Evolutionary conservation across 495 filamentous ascomycete genomes (phyloP), one percentile per base, ranked within the genome.

Genomic region (Podospora conica): DNA sequence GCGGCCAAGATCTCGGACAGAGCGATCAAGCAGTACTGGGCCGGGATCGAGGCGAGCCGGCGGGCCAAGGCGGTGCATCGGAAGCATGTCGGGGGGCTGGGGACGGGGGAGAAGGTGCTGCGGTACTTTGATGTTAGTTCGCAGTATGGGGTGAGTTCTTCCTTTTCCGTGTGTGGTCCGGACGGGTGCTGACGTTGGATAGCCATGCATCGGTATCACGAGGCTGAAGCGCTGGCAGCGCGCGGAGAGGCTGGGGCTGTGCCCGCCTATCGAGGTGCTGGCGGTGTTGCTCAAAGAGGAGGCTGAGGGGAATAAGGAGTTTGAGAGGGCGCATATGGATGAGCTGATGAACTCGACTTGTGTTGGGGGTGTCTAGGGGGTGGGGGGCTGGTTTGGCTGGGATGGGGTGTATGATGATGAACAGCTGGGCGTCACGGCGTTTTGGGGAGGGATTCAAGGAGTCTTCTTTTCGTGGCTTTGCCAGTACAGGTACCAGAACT

Each of bases 211-310:
- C 61, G 96, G 96, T 1, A 92, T 96, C 24, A 77, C 86, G 11
- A 85, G 96, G 9, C 70, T 89, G 60, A 90, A 90, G 76, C 89
- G 96, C 0, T 99, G 96, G 96, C 86, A 90, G 70, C 84, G 96
- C 10, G 96, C 96, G 2, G 79, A 96, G 55, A 79, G 78, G 56
- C 77, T 99, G 56, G 88, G 89, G 1, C 77, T 99, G 58, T 84
- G 91, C 48, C 96, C 96, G 0, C 95, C 96, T 1, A 82, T 96
- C 31, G 93, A 97, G 75, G 92, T 98, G n/a, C 81, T 97, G 3
- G 90, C 92, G 0, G 90, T 97, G 23, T 73, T 97, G 48, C 70
- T 96, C 63, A 89, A 85, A 72, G 86, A 94, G 68, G 84, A 90
- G 69, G 77, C 85, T 8, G 80, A 79, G 40, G 81, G 82, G 9